These are phyloP conservation scores for Globisporangium iwayamae DNA, from an alignment of 352 stramenopile species.

Conservation along the genomic window DNA sequence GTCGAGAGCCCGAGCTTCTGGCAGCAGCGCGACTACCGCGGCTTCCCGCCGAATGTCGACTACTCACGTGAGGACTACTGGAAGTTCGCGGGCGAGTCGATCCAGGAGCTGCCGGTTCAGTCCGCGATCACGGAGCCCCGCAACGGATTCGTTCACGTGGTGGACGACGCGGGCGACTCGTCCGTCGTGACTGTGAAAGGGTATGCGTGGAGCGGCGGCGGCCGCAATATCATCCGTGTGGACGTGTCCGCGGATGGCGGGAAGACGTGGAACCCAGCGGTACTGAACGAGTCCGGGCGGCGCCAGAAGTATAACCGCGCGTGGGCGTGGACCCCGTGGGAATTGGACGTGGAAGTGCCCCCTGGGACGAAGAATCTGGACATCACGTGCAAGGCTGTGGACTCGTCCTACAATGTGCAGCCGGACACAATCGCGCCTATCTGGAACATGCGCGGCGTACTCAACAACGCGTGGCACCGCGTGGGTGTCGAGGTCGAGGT, in stretches of 20 bases:
- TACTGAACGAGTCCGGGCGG: conserved; percentile 80
- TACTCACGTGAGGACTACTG: conserved; percentile 83
- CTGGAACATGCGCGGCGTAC: conserved; percentile 97
- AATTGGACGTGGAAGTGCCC: conserved; percentile 89
- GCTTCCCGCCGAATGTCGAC: conserved; percentile 83
- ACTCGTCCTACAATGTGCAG: conserved; percentile 96
- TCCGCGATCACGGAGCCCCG: conserved; percentile 88
- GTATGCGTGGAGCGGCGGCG: conserved; percentile 93
- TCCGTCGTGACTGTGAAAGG: conserved; percentile 89
- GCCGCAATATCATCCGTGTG: conserved; percentile 94
- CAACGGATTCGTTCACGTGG: conserved; percentile 37
- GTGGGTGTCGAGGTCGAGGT: conserved; percentile 60
- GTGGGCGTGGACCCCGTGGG: conserved; percentile 97
- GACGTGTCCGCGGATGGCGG: conserved; percentile 94
- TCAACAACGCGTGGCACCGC: conserved; percentile 96
- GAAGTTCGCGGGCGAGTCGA: conserved; percentile 83
- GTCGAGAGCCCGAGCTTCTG: conserved; percentile 88
- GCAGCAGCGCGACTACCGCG: conserved; percentile 93
- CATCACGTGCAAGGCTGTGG: conserved; percentile 92
- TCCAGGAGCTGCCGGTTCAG: conserved; percentile 91
- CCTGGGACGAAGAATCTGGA: conserved; percentile 78
- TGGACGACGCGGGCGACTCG: conserved; percentile 57
- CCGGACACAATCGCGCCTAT: conserved; percentile 93
- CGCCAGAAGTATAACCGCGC: conserved; percentile 88
- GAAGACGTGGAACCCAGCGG: conserved; percentile 89